Percentiles rank a stretch among this genome's conserved stretches.
These are phyloP conservation scores for Chamaecrista fasciculata DNA, from an alignment of 306 rosid species.

Conservation along the genomic window DNA sequence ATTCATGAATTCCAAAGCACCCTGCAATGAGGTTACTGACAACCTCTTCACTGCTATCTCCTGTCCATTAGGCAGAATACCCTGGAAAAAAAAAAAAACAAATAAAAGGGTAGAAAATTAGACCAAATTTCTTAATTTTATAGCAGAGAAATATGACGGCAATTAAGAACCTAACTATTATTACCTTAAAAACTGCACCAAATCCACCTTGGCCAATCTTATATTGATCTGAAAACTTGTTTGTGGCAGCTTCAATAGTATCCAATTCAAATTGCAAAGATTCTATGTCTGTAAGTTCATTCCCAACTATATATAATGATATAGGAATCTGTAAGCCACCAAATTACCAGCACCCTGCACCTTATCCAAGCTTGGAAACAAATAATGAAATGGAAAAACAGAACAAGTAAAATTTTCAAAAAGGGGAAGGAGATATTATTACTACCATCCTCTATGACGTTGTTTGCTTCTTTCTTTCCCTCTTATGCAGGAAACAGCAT, in stretches of 20 bases:
- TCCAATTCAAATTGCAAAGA: conserved; percentile 43
- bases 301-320: not conserved
- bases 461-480: conserved; percentile 26
- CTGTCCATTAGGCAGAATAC: conserved; percentile 37
- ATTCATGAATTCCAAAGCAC: conserved; percentile 53
- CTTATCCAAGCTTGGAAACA: not conserved
- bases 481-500: conserved; percentile 36
- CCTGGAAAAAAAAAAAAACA: no score
- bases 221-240: conserved; percentile 40
- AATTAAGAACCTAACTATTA: no score
- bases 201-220: conserved; percentile 59
- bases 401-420: not conserved
- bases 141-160: not conserved
- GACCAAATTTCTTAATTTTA: conserved; percentile 3
- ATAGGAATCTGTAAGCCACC: not conserved
- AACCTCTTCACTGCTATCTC: conserved; percentile 58
- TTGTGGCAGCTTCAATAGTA: conserved; percentile 44
- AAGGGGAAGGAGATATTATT: conserved; percentile 25
- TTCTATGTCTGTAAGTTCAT: conserved; percentile 28
- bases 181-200: conserved; percentile 58
- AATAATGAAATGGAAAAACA: not conserved
- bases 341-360: not conserved
- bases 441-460: conserved; percentile 33
- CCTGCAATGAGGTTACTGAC: conserved; percentile 53
- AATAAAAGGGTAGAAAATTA: no score